Evolutionary conservation across 495 filamentous ascomycete species (phyloP), one percentile per base, ranked within the genome.

Genomic region (Podospora appendiculata): DNA sequence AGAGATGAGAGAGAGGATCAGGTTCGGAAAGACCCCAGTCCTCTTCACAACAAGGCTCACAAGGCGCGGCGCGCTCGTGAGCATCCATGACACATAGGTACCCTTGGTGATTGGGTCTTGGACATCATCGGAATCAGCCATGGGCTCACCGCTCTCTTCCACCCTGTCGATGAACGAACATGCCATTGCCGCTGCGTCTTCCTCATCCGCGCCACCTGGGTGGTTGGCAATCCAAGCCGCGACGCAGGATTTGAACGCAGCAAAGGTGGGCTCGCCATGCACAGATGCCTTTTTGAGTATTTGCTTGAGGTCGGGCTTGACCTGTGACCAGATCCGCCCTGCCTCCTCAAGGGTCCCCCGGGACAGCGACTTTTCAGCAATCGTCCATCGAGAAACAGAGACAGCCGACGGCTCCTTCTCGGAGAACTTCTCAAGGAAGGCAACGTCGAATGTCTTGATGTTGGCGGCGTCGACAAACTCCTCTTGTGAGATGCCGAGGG

Each of bases 401-500:
- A 45, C 25, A 8, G 35, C 36, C 1, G 56, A 46, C 7, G 53
- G 47, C 5, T 61, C 64, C 45, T 56, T 63, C 36, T 56, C 54
- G 18, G 52, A 56, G 7, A 53, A 36, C 19, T 55, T 56, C 13
- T 59, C 45, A 1, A 38, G 13, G 35, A 60, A 59, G 0, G 39
- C 51, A 11, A 14, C 52, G 4, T 60, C 53, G 16, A 62, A 58
- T 8, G 39, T 45, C 47, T 61, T 68, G 32, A 71, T 62, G 48
- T 67, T 66, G 6, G 70, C 58, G 1, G 55, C 53, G 39, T 72
- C 67, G 14, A 73, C 56, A 17, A 66, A 65, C 13, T 70, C 74
- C 47, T 79, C 75, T 45, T 68, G 61, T 6, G 65, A 57, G 17
- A 79, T 58, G 4, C 73, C 70, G 4, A 64, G 61, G 2, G 74